A percentile compares a stretch with the other conserved stretches of the same genome.
phyloP scores from a whole-genome alignment of 352 stramenopile genomes.

The Pelagophyceae sp. region DNA sequence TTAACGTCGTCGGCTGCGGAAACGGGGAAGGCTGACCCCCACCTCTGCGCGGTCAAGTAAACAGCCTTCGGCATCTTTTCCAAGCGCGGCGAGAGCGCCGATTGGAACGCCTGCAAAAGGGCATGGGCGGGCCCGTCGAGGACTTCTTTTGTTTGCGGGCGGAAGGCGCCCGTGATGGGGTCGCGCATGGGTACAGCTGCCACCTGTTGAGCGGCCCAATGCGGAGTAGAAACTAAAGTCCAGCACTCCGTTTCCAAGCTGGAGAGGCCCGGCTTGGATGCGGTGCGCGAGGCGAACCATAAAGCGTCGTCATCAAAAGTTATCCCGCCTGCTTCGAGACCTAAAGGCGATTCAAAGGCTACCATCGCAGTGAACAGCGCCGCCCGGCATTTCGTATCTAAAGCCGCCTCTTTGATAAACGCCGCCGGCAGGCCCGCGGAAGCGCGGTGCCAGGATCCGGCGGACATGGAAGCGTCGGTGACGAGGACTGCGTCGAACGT shows the following conservation, averaged over 20 bases:
- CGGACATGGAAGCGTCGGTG: slow-evolving; percentile 39
- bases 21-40: slow-evolving; percentile 40
- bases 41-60: slow-evolving; percentile 44
- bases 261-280: slow-evolving; percentile 37
- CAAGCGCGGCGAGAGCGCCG: not conserved
- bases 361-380: slow-evolving; percentile 45
- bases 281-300: slow-evolving; percentile 41
- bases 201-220: slow-evolving; percentile 41
- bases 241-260: slow-evolving; percentile 31
- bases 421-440: slow-evolving; percentile 36
- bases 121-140: slow-evolving; percentile 14
- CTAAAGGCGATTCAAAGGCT: slow-evolving; percentile 27
- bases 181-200: slow-evolving; percentile 44
- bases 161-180: slow-evolving; percentile 39
- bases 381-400: slow-evolving; percentile 27
- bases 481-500: slow-evolving; percentile 45
- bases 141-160: slow-evolving; percentile 40
- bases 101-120: not conserved
- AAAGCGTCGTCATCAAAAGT: slow-evolving; percentile 28
- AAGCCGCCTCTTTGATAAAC: slow-evolving; percentile 18
- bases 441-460: slow-evolving; percentile 43
- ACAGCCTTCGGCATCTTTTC: slow-evolving; percentile 29
- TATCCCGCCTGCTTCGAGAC: slow-evolving; percentile 36
- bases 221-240: slow-evolving; percentile 45
- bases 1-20: not conserved